Conservation (phyloP, 352 stramenopile genomes). For the Globisporangium orthogonon region DNA sequence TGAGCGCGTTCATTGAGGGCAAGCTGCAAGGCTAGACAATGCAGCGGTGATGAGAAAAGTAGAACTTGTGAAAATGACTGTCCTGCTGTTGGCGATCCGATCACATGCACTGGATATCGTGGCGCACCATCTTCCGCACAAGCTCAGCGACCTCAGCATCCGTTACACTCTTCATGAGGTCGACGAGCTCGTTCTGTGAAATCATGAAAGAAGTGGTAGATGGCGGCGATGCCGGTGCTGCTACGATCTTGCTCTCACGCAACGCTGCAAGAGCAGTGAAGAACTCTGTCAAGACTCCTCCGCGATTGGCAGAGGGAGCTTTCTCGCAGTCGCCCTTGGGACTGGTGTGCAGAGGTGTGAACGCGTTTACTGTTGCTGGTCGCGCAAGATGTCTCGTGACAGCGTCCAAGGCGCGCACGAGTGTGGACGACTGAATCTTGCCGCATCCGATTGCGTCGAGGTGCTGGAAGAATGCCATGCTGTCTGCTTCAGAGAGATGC, state of each 20-base stretch:
- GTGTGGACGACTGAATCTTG: slow-evolving; percentile 33
- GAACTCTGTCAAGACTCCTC: slow-evolving; percentile 12
- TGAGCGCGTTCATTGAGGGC: slow-evolving; percentile 39
- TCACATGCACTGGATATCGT: slow-evolving; percentile 59
- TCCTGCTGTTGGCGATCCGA: neutral
- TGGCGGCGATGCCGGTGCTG: neutral
- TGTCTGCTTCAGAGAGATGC: slow-evolving; percentile 10
- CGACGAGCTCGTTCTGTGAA: slow-evolving; percentile 24
- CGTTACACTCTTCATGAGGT: slow-evolving; percentile 28
- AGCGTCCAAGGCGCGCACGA: slow-evolving; percentile 28
- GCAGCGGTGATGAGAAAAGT: slow-evolving; percentile 2
- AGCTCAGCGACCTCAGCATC: slow-evolving; percentile 33
- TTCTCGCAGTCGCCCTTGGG: neutral
- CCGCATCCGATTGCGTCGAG: slow-evolving; percentile 43
- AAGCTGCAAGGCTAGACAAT: slow-evolving; percentile 16
- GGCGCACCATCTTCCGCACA: slow-evolving; percentile 38
- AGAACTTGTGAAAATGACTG: neutral
- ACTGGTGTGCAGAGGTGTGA: neutral
- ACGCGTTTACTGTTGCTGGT: neutral
- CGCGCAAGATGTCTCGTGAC: slow-evolving; percentile 37
- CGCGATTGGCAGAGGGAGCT: neutral
- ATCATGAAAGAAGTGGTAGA: slow-evolving; percentile 11
- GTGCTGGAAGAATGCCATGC: slow-evolving; percentile 35
- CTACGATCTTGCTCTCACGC: neutral
- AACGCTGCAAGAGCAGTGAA: slow-evolving; percentile 15